Conservation (phyloP, 148 eudicot species). For the Rhododendron mucronatum region DNA sequence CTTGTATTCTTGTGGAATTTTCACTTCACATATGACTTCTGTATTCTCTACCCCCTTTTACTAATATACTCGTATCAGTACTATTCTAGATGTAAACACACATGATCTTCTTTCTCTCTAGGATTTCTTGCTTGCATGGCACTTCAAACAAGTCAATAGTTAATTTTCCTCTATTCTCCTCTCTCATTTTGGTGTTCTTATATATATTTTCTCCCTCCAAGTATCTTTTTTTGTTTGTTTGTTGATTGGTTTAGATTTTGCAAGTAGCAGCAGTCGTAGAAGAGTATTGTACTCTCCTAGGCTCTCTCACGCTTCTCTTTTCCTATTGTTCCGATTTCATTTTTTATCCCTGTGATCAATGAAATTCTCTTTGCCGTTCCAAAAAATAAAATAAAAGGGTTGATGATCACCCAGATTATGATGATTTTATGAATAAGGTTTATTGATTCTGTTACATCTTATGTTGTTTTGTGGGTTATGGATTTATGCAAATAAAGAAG, state of each 20-base stretch:
- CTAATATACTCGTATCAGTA: neutral
- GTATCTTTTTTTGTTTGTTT: neutral
- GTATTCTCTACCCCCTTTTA: neutral
- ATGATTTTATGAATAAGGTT: neutral
- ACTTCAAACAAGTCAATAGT: neutral
- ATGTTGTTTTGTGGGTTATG: neutral
- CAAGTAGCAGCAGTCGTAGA: too few relatives aligned
- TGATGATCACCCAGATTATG: neutral
- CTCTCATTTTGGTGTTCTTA: neutral
- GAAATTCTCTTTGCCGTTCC: too few relatives aligned
- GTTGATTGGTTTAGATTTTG: too few relatives aligned
- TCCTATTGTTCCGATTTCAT: too few relatives aligned
- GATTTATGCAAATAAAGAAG: neutral
- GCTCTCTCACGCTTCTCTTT: too few relatives aligned
- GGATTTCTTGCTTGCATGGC: slow-evolving; percentile 7
- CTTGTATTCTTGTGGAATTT: neutral
- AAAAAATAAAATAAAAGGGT: neutral
- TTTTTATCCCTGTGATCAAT: too few relatives aligned
- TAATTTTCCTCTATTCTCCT: neutral
- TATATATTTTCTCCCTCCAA: neutral
- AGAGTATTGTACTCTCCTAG: too few relatives aligned
- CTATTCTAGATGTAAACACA: neutral
- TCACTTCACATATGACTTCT: neutral
- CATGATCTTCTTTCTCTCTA: neutral
- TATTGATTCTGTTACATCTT: neutral